Conservation (phyloP, 495 filamentous ascomycete species). For the Platismatia glauca region DNA sequence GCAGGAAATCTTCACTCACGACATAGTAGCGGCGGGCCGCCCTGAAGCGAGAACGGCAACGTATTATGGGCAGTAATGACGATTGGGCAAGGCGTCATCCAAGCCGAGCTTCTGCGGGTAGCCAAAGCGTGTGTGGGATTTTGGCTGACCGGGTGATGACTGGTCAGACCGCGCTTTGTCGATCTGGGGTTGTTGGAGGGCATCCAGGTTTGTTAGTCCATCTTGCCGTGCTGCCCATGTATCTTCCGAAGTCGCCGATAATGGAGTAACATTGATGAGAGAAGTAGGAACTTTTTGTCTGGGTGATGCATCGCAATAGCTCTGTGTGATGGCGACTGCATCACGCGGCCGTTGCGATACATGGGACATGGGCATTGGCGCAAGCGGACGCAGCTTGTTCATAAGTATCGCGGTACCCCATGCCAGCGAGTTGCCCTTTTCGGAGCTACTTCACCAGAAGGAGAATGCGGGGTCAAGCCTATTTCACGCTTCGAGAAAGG, state of each 20-base stretch:
- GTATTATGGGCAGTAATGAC: conserved; percentile 9
- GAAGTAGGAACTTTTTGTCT: conserved; percentile 8
- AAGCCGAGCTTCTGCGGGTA: conserved; percentile 17
- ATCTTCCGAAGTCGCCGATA: conserved; percentile 13
- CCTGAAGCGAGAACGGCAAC: conserved; percentile 20
- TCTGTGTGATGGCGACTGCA: conserved; percentile 9
- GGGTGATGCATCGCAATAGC: conserved; percentile 4
- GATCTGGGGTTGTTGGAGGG: conserved; percentile 9
- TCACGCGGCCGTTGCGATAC: conserved; percentile 14
- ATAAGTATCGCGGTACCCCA: conserved; percentile 13
- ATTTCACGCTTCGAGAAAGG: conserved; percentile 8
- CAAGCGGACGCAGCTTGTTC: conserved; percentile 9
- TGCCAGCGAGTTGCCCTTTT: conserved; percentile 15
- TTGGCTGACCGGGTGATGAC: conserved; percentile 11
- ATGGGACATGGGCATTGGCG: conserved; percentile 16
- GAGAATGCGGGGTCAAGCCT: conserved; percentile 18
- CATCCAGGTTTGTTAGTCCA: conserved; percentile 13
- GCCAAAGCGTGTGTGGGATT: conserved; percentile 14
- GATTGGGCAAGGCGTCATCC: conserved; percentile 24
- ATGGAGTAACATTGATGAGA: conserved; percentile 10
- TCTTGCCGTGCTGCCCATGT: conserved; percentile 12
- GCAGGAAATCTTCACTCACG: conserved; percentile 35
- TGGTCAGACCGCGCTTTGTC: conserved; percentile 7
- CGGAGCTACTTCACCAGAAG: conserved; percentile 10
- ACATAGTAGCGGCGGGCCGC: conserved; percentile 35